Evolutionary conservation across 1,139 yeast species (phyloP), one percentile per base, ranked within the genome.

Genomic region (Suhomyces atakaporum): DNA sequence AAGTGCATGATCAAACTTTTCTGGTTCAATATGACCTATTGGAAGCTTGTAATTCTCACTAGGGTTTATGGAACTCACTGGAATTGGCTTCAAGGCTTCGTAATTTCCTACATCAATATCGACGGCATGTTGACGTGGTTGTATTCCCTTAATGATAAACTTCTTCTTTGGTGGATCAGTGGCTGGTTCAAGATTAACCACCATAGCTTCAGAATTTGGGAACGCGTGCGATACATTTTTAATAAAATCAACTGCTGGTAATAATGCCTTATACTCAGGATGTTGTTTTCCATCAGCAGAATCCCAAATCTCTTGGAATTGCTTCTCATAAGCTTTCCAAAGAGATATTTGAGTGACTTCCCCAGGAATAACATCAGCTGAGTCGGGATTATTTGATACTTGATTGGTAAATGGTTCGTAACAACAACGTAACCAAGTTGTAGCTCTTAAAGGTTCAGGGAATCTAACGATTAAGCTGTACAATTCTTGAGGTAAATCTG

Each of bases 201-300:
- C 97, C 90, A 89, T 89, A 1, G 98, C 97, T 40, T 88, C 86
- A 2, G 96, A 88, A 49, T 81, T 79, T n/a, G 88, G 84, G 59
- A 90, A 90, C 1, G 97, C 96, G 40, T 81, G 79, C 16, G 92
- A 83, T 10, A 92, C 97, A 56, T 92, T 92, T 54, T 90, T 89
- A 56, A 92, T 92, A 56, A 92, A 92, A 50, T 92, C 97, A 13
- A 94, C 97, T 0, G 98, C 98, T 1, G 97, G 95, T 31, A 92
- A 72, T 33, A 92, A 69, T 42, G 81, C 78, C 46, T 79, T 79
- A 43, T 66, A 75, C 30, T 68, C 73, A 13, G 70, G 63, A 10
- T 71, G 71, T 37, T 69, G 69, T 26, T 64, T 66, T 8, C 35
- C 40, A 10, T 38, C 41, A 9, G 36, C 22, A 7, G 44, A 35